These are phyloP conservation scores for Gaultheria prostrata DNA, from an alignment of 148 eudicot species.

Conservation along the genomic window DNA sequence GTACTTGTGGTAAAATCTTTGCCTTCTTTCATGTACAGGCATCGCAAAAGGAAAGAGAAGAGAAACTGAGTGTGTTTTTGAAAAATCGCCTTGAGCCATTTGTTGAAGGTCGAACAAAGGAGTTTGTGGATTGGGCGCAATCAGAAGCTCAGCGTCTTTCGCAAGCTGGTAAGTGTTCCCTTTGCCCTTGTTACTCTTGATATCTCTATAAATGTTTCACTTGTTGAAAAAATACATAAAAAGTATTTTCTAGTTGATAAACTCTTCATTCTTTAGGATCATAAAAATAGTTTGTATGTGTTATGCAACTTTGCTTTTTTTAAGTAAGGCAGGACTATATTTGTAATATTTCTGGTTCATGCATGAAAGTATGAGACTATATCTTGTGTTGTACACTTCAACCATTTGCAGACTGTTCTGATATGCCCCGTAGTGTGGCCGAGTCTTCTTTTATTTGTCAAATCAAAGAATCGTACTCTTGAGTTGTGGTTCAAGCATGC, in stretches of 20 bases:
- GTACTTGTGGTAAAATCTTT: neutral
- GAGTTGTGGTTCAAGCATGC: conserved; percentile 1
- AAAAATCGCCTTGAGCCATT: conserved; percentile 70
- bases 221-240: neutral
- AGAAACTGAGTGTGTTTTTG: conserved; percentile 56
- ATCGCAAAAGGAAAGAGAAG: conserved; percentile 73
- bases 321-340: neutral
- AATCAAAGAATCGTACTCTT: neutral
- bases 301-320: neutral
- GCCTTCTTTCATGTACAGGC: conserved; percentile 38
- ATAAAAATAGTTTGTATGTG: neutral
- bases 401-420: neutral
- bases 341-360: neutral
- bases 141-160: conserved; percentile 75
- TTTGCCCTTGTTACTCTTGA: neutral
- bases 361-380: neutral
- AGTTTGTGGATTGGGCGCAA: conserved; percentile 75
- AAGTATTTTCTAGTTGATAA: neutral
- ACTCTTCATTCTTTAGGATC: neutral
- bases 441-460: neutral
- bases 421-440: neutral
- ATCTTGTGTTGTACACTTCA: neutral
- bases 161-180: conserved; percentile 58
- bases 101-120: conserved; percentile 65
- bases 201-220: neutral